Evolutionary conservation across 345 rosid species (phyloP).

Genomic region (Pistacia vera): DNA sequence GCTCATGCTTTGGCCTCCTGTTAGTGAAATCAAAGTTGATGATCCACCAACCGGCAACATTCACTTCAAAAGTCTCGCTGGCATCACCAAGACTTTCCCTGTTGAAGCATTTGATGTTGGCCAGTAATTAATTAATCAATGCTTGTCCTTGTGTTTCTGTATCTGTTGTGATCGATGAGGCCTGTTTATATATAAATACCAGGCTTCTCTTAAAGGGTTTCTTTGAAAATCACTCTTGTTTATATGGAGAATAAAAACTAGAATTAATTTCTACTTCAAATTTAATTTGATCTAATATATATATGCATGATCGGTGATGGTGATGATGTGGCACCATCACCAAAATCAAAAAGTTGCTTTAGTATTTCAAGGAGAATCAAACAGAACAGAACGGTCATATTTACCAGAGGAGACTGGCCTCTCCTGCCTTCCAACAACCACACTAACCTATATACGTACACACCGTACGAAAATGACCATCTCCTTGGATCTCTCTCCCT

Average conservation of each 20-base stretch:
- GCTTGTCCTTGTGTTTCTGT: neutral
- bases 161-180: neutral
- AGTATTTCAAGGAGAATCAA: conserved; percentile 8
- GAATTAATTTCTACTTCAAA: no score
- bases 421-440: neutral
- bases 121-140: conserved; percentile 7
- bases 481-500: neutral
- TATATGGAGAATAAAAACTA: no score
- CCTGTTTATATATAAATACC: neutral
- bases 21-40: conserved; percentile 46
- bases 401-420: neutral
- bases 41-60: conserved; percentile 40
- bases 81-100: conserved; percentile 63
- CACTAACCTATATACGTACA: neutral
- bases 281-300: no score
- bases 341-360: no score
- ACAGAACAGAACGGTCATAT: neutral
- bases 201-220: neutral
- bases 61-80: conserved; percentile 59
- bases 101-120: conserved; percentile 41
- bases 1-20: conserved; percentile 53
- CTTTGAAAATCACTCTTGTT: neutral
- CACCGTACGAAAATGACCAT: conserved; percentile 4
- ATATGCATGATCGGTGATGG: no score
- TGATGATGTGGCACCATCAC: no score